Base-by-base conservation (phyloP, 345 rosid genomes). In the Orychophragmus violaceus region DNA sequence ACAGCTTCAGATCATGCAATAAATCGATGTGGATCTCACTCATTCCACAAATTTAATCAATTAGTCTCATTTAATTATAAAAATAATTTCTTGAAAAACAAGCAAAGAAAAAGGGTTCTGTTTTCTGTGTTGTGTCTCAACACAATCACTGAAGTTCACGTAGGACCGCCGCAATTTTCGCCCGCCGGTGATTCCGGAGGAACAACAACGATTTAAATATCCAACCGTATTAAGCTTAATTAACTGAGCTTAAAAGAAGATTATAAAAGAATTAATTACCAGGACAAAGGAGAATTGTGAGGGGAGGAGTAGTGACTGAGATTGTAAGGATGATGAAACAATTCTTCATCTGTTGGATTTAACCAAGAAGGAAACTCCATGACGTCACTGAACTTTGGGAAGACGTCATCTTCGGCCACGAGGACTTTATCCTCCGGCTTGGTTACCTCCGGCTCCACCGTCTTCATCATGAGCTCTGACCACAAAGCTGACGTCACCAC, bases 351-450 rank as follows among this genome's bases (percentile, higher is more conserved):
- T 25, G 78, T 81, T 72, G 80, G 76, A 64, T 82, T 88, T 85
- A 90, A 39, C 98, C 98, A 93, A 19, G 88, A 54, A 21, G 98
- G 94, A 45, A 86, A 85, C 46, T 90, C 96, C 95, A 88, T 85
- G 71, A 82, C 81, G 70, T 82, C 85, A 70, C 82, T 87, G 42
- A 90, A 78, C 17, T 83, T 89, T n/a, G 81, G 83, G 72, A 69
- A 85, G 8, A 75, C 85, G 76, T 74, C 91, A 71, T 80, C 72
- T 51, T 82, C 16, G 71, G 81, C 68, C 10, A 12, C 30, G 46
- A 79, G 64, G 59, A 36, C 52, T 82, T 92, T 85, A 55, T 92
- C 93, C 69, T 91, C 96, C 21, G 66, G 10, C 14, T 60, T 69
- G 1, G 27, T 0, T 2, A 39, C 21, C 60, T 59, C 73, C 10